Evolutionary conservation across 2,329 filamentous ascomycete genomes (phyloP).

Genomic region (Colletotrichum cuscutae): DNA sequence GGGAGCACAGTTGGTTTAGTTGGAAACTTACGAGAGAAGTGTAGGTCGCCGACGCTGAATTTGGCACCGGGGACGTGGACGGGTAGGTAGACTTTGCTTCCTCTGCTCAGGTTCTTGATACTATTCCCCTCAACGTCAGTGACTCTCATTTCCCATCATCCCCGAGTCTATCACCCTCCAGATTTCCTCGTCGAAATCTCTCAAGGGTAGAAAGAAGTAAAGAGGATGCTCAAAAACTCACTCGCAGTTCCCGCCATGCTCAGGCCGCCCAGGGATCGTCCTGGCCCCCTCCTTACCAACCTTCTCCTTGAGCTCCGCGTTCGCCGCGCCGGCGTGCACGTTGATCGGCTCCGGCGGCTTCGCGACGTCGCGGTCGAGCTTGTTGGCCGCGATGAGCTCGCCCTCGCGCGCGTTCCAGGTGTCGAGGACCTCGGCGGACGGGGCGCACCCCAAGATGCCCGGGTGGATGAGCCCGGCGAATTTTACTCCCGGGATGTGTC

Average conservation of each 20-base stretch:
- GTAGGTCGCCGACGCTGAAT: constrained; percentile 89
- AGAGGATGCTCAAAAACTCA: constrained; percentile 33
- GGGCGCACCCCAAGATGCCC: constrained; percentile 90
- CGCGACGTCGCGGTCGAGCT: constrained; percentile 78
- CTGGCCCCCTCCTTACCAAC: constrained; percentile 83
- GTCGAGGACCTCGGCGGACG: constrained; percentile 79
- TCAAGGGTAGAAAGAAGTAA: too few species aligned
- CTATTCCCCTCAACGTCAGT: constrained; percentile 32
- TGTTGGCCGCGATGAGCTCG: constrained; percentile 77
- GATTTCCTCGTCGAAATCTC: neutral
- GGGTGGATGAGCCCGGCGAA: constrained; percentile 93
- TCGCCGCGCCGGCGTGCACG: constrained; percentile 76
- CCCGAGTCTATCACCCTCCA: neutral
- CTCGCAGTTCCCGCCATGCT: constrained; percentile 92
- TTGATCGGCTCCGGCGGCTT: constrained; percentile 78
- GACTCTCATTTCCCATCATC: neutral
- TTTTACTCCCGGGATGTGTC: constrained; percentile 87
- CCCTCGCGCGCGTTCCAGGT: constrained; percentile 88
- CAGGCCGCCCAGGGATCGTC: constrained; percentile 85
- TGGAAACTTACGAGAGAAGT: constrained; percentile 72
- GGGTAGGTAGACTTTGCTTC: constrained; percentile 86
- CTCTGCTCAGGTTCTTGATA: constrained; percentile 86
- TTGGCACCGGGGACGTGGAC: constrained; percentile 89
- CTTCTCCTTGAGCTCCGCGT: constrained; percentile 67
- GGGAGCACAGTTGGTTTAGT: neutral